A percentile compares a stretch with the other conserved stretches of the same genome.
These are phyloP conservation scores for Mollisiaceae sp. DNA, from an alignment of 2,329 filamentous ascomycete genomes.

Conservation along the genomic window DNA sequence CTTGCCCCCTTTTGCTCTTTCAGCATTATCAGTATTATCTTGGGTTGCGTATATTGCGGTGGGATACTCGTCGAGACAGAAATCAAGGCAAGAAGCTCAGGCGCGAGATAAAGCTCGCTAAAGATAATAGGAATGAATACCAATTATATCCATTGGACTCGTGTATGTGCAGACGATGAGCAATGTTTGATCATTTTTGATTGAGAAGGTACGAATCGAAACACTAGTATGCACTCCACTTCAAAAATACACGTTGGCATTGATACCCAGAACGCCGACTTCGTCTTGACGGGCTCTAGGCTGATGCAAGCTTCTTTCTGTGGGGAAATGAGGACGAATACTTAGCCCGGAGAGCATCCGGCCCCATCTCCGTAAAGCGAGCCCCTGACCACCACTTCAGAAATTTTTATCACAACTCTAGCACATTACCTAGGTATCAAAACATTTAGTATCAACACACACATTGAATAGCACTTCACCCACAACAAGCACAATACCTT, in stretches of 20 bases:
- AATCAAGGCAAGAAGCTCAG: background rate
- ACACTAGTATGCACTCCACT: background rate
- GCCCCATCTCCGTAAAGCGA: background rate
- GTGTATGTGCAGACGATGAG: background rate
- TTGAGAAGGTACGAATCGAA: background rate
- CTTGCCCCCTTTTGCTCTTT: conserved; percentile 34
- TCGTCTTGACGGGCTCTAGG: background rate
- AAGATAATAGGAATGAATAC: background rate
- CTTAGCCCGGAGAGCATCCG: background rate
- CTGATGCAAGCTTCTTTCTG: background rate
- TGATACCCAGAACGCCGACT: background rate
- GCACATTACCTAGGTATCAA: background rate
- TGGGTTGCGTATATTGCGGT: conserved; percentile 32
- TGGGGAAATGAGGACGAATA: background rate
- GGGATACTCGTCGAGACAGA: conserved; percentile 7
- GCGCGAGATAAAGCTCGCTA: conserved; percentile 4
- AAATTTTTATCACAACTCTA: background rate
- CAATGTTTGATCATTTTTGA: background rate
- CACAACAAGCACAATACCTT: background rate
- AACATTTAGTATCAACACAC: background rate
- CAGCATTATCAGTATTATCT: conserved; percentile 27
- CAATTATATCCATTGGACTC: background rate
- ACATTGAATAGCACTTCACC: background rate
- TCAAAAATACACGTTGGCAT: background rate
- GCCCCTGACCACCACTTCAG: background rate